A percentile compares a stretch with the other conserved stretches of the same genome.
These are phyloP conservation scores for Batkoa obscura DNA, from an alignment of 371 early-diverging fungal species.

Conservation along the genomic window DNA sequence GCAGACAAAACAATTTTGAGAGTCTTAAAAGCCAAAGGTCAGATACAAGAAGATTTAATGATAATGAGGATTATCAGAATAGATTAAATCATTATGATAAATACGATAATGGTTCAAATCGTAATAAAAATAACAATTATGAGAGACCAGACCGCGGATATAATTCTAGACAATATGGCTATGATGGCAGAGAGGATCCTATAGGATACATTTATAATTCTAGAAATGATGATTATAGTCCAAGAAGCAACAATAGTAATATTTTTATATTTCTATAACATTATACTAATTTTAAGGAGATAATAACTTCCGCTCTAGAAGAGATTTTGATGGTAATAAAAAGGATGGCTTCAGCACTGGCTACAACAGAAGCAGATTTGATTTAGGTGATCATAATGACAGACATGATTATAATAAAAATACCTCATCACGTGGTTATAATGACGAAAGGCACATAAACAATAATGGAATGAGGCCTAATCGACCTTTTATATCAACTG, in stretches of 20 bases:
- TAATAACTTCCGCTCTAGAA: no score
- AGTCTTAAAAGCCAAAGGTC: no score
- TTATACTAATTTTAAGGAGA: no score
- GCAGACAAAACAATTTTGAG: no score
- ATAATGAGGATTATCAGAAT: not conserved
- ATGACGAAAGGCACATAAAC: not conserved
- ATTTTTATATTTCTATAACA: no score
- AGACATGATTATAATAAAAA: not conserved
- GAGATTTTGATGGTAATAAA: no score
- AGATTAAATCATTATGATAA: not conserved
- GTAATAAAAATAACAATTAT: not conserved
- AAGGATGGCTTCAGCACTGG: no score
- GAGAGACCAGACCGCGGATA: not conserved
- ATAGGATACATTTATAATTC: not conserved
- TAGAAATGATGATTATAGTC: no score
- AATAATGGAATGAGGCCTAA: not conserved
- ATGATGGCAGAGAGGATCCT: not conserved
- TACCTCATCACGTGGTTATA: not conserved
- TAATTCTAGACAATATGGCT: not conserved
- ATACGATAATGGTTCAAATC: not conserved
- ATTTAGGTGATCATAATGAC: not conserved
- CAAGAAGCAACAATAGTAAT: no score
- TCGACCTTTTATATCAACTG: not conserved
- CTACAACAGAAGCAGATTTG: no score
- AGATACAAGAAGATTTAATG: not conserved